Conservation (phyloP, 2,329 filamentous ascomycete genomes). For the Penicillium sp. region DNA sequence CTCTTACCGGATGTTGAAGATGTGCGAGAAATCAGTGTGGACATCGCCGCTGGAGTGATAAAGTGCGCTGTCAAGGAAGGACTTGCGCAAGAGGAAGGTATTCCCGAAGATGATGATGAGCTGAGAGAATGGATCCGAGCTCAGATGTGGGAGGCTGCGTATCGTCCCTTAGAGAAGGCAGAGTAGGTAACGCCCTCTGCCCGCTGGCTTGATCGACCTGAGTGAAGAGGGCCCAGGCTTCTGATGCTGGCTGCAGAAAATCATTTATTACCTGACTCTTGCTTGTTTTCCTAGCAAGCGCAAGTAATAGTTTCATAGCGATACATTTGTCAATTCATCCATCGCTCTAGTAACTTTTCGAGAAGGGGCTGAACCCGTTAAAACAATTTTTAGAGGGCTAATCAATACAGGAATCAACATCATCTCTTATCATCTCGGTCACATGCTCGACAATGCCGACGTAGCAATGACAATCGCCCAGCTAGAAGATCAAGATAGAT, state of each 20-base stretch:
- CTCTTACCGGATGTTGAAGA: conserved; percentile 73
- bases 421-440: background rate
- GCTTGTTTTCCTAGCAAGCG: too few relatives aligned
- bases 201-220: background rate
- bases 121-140: conserved; percentile 41
- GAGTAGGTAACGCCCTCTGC: background rate
- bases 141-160: conserved; percentile 45
- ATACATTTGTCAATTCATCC: too few relatives aligned
- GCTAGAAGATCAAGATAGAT: background rate
- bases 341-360: too few relatives aligned
- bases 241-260: too few relatives aligned
- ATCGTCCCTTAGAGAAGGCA: conserved; percentile 28
- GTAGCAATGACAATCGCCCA: background rate
- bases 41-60: conserved; percentile 74
- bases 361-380: too few relatives aligned
- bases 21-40: conserved; percentile 72
- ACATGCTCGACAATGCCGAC: background rate
- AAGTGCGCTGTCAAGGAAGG: conserved; percentile 67
- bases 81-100: conserved; percentile 62
- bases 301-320: too few relatives aligned
- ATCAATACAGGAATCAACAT: too few relatives aligned
- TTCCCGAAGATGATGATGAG: conserved; percentile 52
- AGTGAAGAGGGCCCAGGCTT: background rate
- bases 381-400: too few relatives aligned
- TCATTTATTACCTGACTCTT: too few relatives aligned